Conservation (phyloP, 2,329 filamentous ascomycete genomes). For the Diaporthe nobilis region DNA sequence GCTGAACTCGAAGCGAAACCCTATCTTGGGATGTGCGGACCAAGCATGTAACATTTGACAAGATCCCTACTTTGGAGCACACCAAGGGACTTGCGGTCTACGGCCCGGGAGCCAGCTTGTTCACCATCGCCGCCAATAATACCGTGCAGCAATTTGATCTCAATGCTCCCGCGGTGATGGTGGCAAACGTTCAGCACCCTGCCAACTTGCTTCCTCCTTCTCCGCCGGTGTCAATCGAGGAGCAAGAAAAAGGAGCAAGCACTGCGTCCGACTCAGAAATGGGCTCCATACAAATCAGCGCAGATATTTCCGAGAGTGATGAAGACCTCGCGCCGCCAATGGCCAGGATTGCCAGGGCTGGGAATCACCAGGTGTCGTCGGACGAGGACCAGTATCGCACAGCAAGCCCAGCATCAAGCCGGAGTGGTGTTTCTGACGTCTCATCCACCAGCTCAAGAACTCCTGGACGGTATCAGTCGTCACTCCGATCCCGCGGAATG, state of each 20-base stretch:
- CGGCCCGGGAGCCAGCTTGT: slow-evolving; percentile 90
- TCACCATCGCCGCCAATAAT: slow-evolving; percentile 89
- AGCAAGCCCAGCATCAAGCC: slow-evolving; percentile 76
- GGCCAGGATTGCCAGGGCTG: slow-evolving; percentile 80
- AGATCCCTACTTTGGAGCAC: slow-evolving; percentile 86
- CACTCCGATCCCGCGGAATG: slow-evolving; percentile 66
- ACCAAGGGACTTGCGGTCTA: slow-evolving; percentile 88
- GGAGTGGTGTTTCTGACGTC: slow-evolving; percentile 72
- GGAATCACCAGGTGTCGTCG: slow-evolving; percentile 72
- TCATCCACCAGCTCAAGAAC: slow-evolving; percentile 70
- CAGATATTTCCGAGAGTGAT: slow-evolving; percentile 79
- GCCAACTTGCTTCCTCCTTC: slow-evolving; percentile 84
- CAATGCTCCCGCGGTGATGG: slow-evolving; percentile 84
- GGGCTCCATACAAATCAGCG: slow-evolving; percentile 69
- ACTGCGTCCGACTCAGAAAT: slow-evolving; percentile 69
- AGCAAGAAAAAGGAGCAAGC: slow-evolving; percentile 70
- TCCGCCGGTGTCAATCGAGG: slow-evolving; percentile 84
- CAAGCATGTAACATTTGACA: slow-evolving; percentile 94
- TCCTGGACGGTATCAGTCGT: slow-evolving; percentile 64
- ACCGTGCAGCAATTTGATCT: slow-evolving; percentile 97
- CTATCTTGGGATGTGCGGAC: slow-evolving; percentile 97
- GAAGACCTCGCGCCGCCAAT: slow-evolving; percentile 83
- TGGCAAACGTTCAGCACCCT: slow-evolving; percentile 89
- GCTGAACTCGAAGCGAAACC: slow-evolving; percentile 76
- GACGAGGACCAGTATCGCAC: slow-evolving; percentile 74